Evolutionary conservation across 2,329 filamentous ascomycete genomes (phyloP), one percentile per base, ranked within the genome.

Genomic region (Fusarium sp.): DNA sequence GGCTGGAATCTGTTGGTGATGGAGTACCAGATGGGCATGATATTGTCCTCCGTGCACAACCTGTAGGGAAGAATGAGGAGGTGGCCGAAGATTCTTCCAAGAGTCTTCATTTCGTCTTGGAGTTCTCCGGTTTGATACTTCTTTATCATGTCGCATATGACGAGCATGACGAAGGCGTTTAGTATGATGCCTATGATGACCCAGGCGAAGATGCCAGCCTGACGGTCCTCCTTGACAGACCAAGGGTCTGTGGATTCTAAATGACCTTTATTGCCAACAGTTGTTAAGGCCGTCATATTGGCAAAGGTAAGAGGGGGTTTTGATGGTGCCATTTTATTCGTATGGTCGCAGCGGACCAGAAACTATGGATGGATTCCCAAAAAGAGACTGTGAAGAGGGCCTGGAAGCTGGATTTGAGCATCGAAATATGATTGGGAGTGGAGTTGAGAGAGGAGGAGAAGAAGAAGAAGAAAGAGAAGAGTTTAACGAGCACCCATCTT

Each of bases 1-100:
- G 34, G 46, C n/a, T 69, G 69, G 28, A 73, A 74, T 18, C 63
- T 30, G 10, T 73, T 62, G 10, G 69, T 44, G 34, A 64, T 55
- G n/a, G 28, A 46, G 28, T 53, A 31, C 51, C 57, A 69, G 1
- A 55, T 16, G 30, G 34, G 49, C 12, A 26, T 39, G n/a, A 56
- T 11, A 42, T 60, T 67, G 7, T 58, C 41, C 5, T 30, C 37
- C 21, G 28, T 44, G 21, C 61, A 69, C 10, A 72, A 11, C 19
- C 43, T 21, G 19, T 31, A 54, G 4, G 71, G 65, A 8, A 60
- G 25, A 6, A 18, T 46, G 9, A 57, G 2, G 1, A 73, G 8
- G 2, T 49, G 21, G 10, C 37, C 5, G 25, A 51, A 6, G 13
- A 62, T 18, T 6, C 18, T 9, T 7, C 9, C 3, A 19, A 69